Evolutionary conservation across 2,329 filamentous ascomycete genomes (phyloP).

Genomic region (Tolypocladium endophyticum): DNA sequence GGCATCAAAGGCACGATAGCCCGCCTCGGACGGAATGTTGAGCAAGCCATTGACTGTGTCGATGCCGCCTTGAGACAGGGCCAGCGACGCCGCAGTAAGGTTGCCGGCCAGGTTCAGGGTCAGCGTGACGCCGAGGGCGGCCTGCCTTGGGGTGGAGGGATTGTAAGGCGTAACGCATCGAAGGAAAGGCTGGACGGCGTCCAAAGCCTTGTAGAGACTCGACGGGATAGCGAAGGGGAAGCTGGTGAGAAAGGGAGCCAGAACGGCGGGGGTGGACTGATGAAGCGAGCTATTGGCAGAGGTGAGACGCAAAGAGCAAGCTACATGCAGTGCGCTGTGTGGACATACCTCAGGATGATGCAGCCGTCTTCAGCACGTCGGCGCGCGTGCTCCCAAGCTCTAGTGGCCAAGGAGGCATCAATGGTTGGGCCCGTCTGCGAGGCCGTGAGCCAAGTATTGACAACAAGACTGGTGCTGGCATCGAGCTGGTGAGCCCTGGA

Average conservation of each 20-base stretch:
- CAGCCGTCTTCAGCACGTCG: constrained; percentile 92
- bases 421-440: constrained; percentile 62
- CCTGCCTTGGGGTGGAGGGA: constrained; percentile 71
- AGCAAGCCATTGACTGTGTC: constrained; percentile 74
- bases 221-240: constrained; percentile 72
- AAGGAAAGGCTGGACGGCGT: constrained; percentile 76
- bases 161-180: constrained; percentile 83
- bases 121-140: constrained; percentile 69
- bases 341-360: constrained; percentile 70
- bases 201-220: constrained; percentile 65
- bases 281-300: constrained; percentile 61
- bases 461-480: constrained; percentile 79
- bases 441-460: constrained; percentile 91
- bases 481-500: constrained; percentile 79
- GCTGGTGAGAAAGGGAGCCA: constrained; percentile 70
- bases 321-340: background rate
- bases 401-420: constrained; percentile 64
- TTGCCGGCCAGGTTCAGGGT: constrained; percentile 74
- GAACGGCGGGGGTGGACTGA: constrained; percentile 73
- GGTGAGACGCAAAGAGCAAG: background rate
- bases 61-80: constrained; percentile 78
- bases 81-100: constrained; percentile 62
- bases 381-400: constrained; percentile 94
- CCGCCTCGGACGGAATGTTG: constrained; percentile 65
- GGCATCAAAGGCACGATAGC: constrained; percentile 89